A percentile compares a stretch with the other conserved stretches of the same genome.
phyloP scores from a whole-genome alignment of 1,284 basidiomycete species.

The Melampsora larici-populina region DNA sequence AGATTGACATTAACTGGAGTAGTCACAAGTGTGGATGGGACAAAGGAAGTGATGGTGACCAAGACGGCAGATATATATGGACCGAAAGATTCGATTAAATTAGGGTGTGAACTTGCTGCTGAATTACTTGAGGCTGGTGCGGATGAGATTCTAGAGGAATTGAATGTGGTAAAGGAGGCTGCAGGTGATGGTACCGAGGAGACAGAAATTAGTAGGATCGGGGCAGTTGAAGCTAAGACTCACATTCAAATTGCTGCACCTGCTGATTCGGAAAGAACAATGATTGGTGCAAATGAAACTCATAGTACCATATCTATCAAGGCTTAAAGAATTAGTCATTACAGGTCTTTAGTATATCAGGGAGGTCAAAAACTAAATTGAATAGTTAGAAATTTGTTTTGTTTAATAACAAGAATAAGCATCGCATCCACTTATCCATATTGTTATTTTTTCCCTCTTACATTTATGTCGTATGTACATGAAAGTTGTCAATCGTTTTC shows the following conservation, averaged over 20 bases:
- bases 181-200: background rate
- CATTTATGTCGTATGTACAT: too few relatives aligned
- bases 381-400: too few relatives aligned
- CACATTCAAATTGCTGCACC: constrained; percentile 30
- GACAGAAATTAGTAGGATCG: constrained; percentile 10
- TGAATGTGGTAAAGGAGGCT: constrained; percentile 52
- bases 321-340: too few relatives aligned
- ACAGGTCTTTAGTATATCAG: too few relatives aligned
- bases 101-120: constrained; percentile 67
- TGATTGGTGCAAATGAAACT: constrained; percentile 30
- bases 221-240: constrained; percentile 13
- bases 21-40: constrained; percentile 74
- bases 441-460: too few relatives aligned
- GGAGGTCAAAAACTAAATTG: too few relatives aligned
- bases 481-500: too few relatives aligned
- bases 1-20: constrained; percentile 68
- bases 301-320: background rate
- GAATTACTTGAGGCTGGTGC: constrained; percentile 68
- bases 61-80: constrained; percentile 61
- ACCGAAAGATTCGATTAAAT: constrained; percentile 64
- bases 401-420: too few relatives aligned
- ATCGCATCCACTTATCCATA: too few relatives aligned
- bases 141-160: constrained; percentile 71
- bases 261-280: constrained; percentile 25
- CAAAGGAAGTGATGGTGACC: constrained; percentile 66